Conservation (phyloP, 1,284 basidiomycete species). For the Trametes sp. region DNA sequence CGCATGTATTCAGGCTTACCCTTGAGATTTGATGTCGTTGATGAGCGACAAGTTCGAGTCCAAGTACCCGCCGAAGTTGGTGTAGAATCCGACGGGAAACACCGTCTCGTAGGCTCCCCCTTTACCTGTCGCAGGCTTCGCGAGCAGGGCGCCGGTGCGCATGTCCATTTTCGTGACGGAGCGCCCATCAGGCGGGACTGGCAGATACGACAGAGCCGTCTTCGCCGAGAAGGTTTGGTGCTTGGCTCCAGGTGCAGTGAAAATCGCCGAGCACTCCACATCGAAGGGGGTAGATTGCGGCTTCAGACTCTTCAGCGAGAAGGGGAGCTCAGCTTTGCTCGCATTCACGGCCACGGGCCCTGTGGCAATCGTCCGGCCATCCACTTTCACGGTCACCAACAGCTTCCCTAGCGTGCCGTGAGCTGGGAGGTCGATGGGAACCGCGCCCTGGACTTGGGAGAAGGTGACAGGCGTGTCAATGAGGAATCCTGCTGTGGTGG, state of each 20-base stretch:
- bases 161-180: slow-evolving; percentile 76
- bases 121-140: slow-evolving; percentile 57
- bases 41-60: slow-evolving; percentile 61
- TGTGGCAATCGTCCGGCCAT: slow-evolving; percentile 48
- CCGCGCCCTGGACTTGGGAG: slow-evolving; percentile 54
- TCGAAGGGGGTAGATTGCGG: slow-evolving; percentile 56
- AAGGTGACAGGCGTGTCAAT: slow-evolving; percentile 66
- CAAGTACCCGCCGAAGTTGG: slow-evolving; percentile 67
- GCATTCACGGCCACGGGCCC: slow-evolving; percentile 61
- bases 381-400: slow-evolving; percentile 51
- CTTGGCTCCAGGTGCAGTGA: slow-evolving; percentile 20
- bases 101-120: slow-evolving; percentile 63
- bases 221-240: slow-evolving; percentile 57
- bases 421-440: slow-evolving; percentile 50
- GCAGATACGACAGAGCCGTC: slow-evolving; percentile 62
- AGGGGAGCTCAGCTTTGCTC: slow-evolving; percentile 56
- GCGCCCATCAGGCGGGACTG: slow-evolving; percentile 51
- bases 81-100: slow-evolving; percentile 80
- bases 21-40: slow-evolving; percentile 64
- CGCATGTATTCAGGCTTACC: slow-evolving; percentile 50
- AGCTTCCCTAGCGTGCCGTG: slow-evolving; percentile 39
- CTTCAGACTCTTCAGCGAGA: slow-evolving; percentile 54
- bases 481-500: slow-evolving; percentile 52
- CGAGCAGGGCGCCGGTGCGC: slow-evolving; percentile 71
- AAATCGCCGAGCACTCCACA: slow-evolving; percentile 58